phyloP scores from a whole-genome alignment of 768 basidiomycete species.

The Boletus rufocinnamomeus region DNA sequence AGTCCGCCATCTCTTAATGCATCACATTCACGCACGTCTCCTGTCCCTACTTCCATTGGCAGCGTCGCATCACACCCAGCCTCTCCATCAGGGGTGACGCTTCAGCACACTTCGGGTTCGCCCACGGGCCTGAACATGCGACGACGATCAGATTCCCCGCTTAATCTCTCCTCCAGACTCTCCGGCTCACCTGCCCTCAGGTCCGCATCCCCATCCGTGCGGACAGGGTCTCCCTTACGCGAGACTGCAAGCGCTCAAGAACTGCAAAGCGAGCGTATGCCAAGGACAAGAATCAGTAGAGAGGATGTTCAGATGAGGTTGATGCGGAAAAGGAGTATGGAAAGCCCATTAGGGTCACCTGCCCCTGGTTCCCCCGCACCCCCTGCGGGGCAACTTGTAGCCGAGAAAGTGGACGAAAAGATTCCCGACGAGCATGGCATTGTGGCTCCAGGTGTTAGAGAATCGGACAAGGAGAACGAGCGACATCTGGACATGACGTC shows the following conservation, averaged over 20 bases:
- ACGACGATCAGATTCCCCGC: slow-evolving; percentile 28
- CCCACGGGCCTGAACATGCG: slow-evolving; percentile 19
- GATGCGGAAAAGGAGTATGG: slow-evolving; percentile 44
- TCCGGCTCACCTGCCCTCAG: slow-evolving; percentile 23
- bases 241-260: slow-evolving; percentile 27
- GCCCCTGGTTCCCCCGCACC: slow-evolving; percentile 13
- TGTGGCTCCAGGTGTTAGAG: not conserved
- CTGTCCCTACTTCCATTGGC: not conserved
- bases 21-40: slow-evolving; percentile 6
- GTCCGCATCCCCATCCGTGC: slow-evolving; percentile 24
- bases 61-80: slow-evolving; percentile 4
- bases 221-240: slow-evolving; percentile 32
- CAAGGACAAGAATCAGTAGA: slow-evolving; percentile 50
- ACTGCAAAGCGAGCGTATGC: slow-evolving; percentile 21
- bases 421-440: not conserved
- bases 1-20: slow-evolving; percentile 1
- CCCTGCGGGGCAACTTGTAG: not conserved
- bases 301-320: slow-evolving; percentile 56
- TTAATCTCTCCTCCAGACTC: slow-evolving; percentile 17
- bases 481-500: slow-evolving; percentile 43
- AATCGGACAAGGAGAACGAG: slow-evolving; percentile 26
- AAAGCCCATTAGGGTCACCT: slow-evolving; percentile 41
- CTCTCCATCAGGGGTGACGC: slow-evolving; percentile 12
- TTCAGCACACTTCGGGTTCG: slow-evolving; percentile 23
- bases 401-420: slow-evolving; percentile 1